Evolutionary conservation across 2,329 filamentous ascomycete genomes (phyloP).

Genomic region (Drechslerella dactyloides): DNA sequence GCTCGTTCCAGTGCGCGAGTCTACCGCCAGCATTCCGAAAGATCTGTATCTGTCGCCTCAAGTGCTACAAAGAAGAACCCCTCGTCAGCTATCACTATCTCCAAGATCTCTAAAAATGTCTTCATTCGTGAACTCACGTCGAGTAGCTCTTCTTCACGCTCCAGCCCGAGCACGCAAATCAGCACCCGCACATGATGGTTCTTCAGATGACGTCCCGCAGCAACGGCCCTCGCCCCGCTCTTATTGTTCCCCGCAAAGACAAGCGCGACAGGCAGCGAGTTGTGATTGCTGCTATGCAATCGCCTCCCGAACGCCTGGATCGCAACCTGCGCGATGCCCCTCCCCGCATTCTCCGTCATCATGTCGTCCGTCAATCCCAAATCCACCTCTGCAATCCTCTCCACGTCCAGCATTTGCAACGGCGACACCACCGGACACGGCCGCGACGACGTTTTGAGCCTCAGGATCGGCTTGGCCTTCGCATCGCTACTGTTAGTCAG

Average conservation of each 20-base stretch:
- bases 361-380: conserved; percentile 86
- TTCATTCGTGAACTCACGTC: conserved; percentile 59
- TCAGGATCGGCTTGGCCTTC: conserved; percentile 39
- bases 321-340: conserved; percentile 84
- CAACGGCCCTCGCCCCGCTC: conserved; percentile 81
- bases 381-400: conserved; percentile 87
- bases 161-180: conserved; percentile 82
- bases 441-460: conserved; percentile 59
- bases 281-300: conserved; percentile 58
- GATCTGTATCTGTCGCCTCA: conserved; percentile 80
- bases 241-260: conserved; percentile 96
- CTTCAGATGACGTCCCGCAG: conserved; percentile 82
- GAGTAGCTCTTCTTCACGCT: conserved; percentile 79
- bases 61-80: conserved; percentile 59
- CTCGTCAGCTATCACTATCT: background rate
- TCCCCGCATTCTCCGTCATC: conserved; percentile 88
- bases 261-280: conserved; percentile 67
- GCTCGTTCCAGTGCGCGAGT: conserved; percentile 68
- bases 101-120: background rate
- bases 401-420: conserved; percentile 87
- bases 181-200: conserved; percentile 82
- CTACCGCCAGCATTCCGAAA: conserved; percentile 83
- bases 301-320: conserved; percentile 70
- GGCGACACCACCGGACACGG: conserved; percentile 68
- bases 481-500: conserved; percentile 54